Conservation (phyloP, 2,329 filamentous ascomycete species). For the Didymella sp. region DNA sequence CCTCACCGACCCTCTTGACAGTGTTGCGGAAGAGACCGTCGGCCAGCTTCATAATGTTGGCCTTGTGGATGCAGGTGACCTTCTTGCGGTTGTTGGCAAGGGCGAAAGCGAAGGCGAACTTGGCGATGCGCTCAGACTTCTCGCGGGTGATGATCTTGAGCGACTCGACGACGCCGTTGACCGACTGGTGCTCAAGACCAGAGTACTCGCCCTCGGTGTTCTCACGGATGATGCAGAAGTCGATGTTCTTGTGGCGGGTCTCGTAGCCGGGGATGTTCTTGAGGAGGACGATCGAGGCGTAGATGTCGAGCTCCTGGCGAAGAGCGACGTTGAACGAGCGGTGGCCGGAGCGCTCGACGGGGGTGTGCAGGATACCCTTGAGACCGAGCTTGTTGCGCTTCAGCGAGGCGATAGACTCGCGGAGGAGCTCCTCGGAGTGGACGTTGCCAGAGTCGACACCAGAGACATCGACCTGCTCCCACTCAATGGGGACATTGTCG, state of each 20-base stretch:
- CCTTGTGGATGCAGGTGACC: conserved; percentile 99
- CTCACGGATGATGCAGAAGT: conserved; percentile 99
- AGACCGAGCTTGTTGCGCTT: conserved; percentile 98
- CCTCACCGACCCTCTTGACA: conserved; percentile 90
- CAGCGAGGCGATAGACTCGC: conserved; percentile 91
- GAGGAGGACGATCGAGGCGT: conserved; percentile 95
- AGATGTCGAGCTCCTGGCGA: conserved; percentile 99
- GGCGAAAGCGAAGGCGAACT: conserved; percentile 97
- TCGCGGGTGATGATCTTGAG: conserved; percentile 99
- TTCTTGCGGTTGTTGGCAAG: conserved; percentile 99
- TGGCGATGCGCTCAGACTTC: conserved; percentile 98
- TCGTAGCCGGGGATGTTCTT: conserved; percentile 99
- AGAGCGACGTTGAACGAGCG: conserved; percentile 99
- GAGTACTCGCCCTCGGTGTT: conserved; percentile 99
- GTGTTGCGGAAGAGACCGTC: conserved; percentile 99
- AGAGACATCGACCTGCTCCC: conserved; percentile 97
- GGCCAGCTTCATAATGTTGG: conserved; percentile 99
- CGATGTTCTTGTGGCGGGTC: conserved; percentile 95
- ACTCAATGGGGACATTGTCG: conserved; percentile 97
- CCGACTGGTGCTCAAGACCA: conserved; percentile 97
- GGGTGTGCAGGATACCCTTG: conserved; percentile 98
- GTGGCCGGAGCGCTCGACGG: conserved; percentile 94
- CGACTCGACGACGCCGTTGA: conserved; percentile 94
- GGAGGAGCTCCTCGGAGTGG: conserved; percentile 93
- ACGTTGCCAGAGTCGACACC: conserved; percentile 85